Base-by-base conservation (phyloP, 495 filamentous ascomycete species). In the Aspergillus cristatus region DNA sequence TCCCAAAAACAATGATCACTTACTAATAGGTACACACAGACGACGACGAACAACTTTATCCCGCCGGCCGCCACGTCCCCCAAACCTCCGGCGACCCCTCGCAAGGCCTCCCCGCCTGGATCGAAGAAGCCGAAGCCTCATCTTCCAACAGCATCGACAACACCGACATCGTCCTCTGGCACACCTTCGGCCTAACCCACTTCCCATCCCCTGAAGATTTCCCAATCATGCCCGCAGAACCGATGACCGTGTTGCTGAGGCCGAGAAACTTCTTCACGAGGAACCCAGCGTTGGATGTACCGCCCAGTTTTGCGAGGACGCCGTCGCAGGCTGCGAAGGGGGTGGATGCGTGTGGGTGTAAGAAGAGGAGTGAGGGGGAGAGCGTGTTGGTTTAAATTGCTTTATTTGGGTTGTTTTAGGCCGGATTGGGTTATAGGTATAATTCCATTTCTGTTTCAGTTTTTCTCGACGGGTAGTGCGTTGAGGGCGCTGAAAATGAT, bases 131-230 rank as follows among this genome's bases (percentile, higher is more conserved):
- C 6, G 78, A 86, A 39, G 77, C 79, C n/a, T 66, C 62, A 29
- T 75, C 67, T 46, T n/a, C 20, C 4, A 24, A 24, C 20, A 24
- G 20, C 20, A 82, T 95, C 45, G 85, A 85, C 17, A 83, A 95
- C 61, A 83, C 79, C 6, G 84, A 97, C 58, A 60, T 94, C 15
- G 90, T 97, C 2, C 73, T 97, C 14, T 97, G 90, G 90, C 90
- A 97, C 60, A 97, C 90, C 0, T 97, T 95, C 51, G 90, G 90
- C 18, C 65, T 95, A 4, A 89, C 81, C 6, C 90, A 97, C 57
- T 94, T 95, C 71, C 89, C 90, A 0, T 62, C 86, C 1, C 88
- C 88, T 0, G 90, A 97, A 53, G 90, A 97, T 55, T 97, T 84
- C 63, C 90, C 90, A 20, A 71, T 97, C 48, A 97, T 97, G 90